Conservation (phyloP, 495 filamentous ascomycete genomes). For the Achaetomiella virescens region DNA sequence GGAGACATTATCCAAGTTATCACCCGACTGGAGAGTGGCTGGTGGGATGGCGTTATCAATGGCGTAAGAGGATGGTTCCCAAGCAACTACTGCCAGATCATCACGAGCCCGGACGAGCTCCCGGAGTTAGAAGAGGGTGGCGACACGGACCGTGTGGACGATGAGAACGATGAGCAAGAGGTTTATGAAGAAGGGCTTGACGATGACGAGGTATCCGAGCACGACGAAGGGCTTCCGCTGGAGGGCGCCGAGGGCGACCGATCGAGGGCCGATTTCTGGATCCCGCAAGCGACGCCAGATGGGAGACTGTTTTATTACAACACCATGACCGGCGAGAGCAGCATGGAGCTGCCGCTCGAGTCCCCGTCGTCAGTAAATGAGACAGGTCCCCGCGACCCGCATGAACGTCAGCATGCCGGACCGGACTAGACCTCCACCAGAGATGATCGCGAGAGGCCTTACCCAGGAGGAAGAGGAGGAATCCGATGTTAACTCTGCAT, state of each 20-base stretch:
- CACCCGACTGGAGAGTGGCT: slow-evolving; percentile 93
- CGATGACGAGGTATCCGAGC: slow-evolving; percentile 27
- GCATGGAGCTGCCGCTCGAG: slow-evolving; percentile 88
- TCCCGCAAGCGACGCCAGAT: slow-evolving; percentile 92
- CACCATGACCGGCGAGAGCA: slow-evolving; percentile 86
- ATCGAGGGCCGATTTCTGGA: slow-evolving; percentile 95
- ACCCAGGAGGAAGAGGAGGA: slow-evolving; percentile 79
- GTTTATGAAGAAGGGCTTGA: slow-evolving; percentile 37
- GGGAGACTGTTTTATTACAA: slow-evolving; percentile 97
- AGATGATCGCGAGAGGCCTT: slow-evolving; percentile 82
- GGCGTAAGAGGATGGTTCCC: slow-evolving; percentile 96
- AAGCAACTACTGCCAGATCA: slow-evolving; percentile 92
- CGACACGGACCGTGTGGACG: slow-evolving; percentile 64
- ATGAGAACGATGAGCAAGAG: slow-evolving; percentile 53
- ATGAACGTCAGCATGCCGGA: slow-evolving; percentile 84
- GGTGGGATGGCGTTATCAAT: slow-evolving; percentile 98
- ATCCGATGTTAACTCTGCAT: slow-evolving; percentile 69
- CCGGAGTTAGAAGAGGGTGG: slow-evolving; percentile 52
- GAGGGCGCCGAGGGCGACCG: slow-evolving; percentile 64
- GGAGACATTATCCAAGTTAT: slow-evolving; percentile 97
- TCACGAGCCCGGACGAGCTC: slow-evolving; percentile 64
- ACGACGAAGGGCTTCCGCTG: slow-evolving; percentile 55
- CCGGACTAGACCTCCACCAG: slow-evolving; percentile 84
- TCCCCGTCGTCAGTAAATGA: slow-evolving; percentile 77
- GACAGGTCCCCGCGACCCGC: slow-evolving; percentile 76